Conservation (phyloP, 108 stramenopile genomes). For the Skeletonema costatum region DNA sequence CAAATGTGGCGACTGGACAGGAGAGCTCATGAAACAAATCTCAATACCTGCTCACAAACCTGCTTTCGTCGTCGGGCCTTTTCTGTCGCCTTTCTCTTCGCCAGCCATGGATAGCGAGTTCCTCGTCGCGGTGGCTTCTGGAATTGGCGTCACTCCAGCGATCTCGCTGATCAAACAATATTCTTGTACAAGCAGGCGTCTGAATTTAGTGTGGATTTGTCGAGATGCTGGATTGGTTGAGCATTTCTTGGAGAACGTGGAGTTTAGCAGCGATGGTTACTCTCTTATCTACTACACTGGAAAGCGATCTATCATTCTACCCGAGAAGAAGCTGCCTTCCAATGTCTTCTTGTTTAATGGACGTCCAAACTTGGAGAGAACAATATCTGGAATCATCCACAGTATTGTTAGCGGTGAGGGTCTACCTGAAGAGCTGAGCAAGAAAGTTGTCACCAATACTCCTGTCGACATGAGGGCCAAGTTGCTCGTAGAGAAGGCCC, state of each 20-base stretch:
- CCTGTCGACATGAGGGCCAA: constrained; percentile 19
- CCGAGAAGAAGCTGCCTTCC: constrained; percentile 24
- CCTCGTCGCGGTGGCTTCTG: constrained; percentile 40
- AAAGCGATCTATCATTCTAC: constrained; percentile 23
- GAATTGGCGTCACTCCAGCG: constrained; percentile 48
- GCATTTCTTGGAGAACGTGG: constrained; percentile 29
- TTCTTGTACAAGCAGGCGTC: constrained; percentile 23
- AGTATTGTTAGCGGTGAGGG: constrained; percentile 13
- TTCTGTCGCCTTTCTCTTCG: constrained; percentile 38
- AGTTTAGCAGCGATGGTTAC: constrained; percentile 26
- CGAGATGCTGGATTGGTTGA: constrained; percentile 44
- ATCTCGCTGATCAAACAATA: constrained; percentile 35
- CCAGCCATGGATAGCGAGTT: constrained; percentile 44
- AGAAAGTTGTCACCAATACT: constrained; percentile 7
- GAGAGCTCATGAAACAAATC: constrained; percentile 33
- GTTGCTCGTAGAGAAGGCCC: constrained; percentile 27
- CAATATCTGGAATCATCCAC: constrained; percentile 23
- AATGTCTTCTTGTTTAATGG: constrained; percentile 35
- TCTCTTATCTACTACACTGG: constrained; percentile 46
- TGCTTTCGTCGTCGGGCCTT: constrained; percentile 36
- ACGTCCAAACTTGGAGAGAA: constrained; percentile 31
- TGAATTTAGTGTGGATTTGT: constrained; percentile 49
- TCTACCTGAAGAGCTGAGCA: constrained; percentile 28
- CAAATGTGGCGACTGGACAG: constrained; percentile 46
- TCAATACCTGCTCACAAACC: constrained; percentile 33